Base-by-base conservation (phyloP, 331 rosid species). In the Arachis monticola region DNA sequence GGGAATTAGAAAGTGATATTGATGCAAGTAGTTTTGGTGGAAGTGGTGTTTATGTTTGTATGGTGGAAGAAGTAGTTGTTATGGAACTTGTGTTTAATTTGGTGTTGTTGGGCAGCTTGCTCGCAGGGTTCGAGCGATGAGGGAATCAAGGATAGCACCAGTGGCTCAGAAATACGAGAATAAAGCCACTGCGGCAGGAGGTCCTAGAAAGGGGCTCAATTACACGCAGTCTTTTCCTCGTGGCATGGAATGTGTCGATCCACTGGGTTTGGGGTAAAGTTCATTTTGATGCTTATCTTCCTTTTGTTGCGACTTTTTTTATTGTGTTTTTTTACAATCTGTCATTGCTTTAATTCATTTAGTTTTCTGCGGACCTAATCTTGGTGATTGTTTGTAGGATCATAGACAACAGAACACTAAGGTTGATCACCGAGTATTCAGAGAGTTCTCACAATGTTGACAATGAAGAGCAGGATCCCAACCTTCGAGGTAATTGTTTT, bases 211-310 rank as follows among this genome's bases (percentile, higher is more conserved):
- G 80, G 97, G 96, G 77, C 91, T 94, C 51, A 84, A 14, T 66
- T 84, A 58, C 82, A 74, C 92, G 65, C 97, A 87, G 75, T 94
- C 99, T 17, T 86, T 94, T 70, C 97, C 97, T 55, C 97, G 97
- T 76, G 99, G 99, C 82, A 86, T 87, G 97, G 99, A 94, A 77
- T 95, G 97, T 61, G 74, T 95, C 79, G 99, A 95, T 83, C 99
- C 99, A 41, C 87, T 95, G 40, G 97, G 93, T 2, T 87, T 95
- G 83, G 97, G 99, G 99, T 95, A 80, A 83, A 63, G 58, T 82
- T 66, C 17, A 77, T 77, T 84, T 63, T 47, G 27, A 61, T 73
- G 65, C 44, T 65, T 47, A 51, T 71, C 73, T 57, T 78, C 65
- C 53, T 64, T 46, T 71, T 42, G 58, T 75, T 35, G 40, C 40